Base-by-base conservation (phyloP, 176 grass and related monocot species). In the Rhynchospora breviuscula region DNA sequence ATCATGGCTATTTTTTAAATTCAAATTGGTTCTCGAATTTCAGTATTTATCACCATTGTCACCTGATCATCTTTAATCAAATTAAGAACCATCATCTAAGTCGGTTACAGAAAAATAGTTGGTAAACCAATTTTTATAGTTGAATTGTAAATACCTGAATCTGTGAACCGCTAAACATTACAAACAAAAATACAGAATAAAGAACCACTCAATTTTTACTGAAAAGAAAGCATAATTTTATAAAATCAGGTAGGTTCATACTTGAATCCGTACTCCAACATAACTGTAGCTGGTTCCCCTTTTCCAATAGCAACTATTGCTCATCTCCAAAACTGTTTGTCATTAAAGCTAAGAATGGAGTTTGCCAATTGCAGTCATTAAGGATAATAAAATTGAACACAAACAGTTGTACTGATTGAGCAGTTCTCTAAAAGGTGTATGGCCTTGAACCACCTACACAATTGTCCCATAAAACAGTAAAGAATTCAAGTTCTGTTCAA, bases 221-320 rank as follows among this genome's bases (percentile, higher is more conserved):
- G 14, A 70, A 7, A 43, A 70, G 40, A 43, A 19, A 70, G 10
- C 43, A 44, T 69, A 11, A 52, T 18, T 17, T 74, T 52, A 74
- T 19, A 53, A 52, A 26, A 10, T 75, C n/a, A 25, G 6, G 71
- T 21, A 75, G 46, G 22, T 72, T 52, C 79, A 90, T 94, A 97
- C 92, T 89, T 94, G 87, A 90, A 97, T 83, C 94, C 94, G 84
- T 94, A 94, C 63, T 91, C 88, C 26, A 83, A 83, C 94, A 98
- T 94, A 80, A 98, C 95, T 56, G 71, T 63, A 49, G 86, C 87
- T 86, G 95, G 95, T 80, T 91, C 92, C 22, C 95, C 95, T 98
- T 98, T 98, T 75, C 95, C 95, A 88, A 98, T 86, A 83, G 92
- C 90, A 75, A 98, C 82, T 81, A 94, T 92, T 52, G 91, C 58